phyloP scores from a whole-genome alignment of 2,329 filamentous ascomycete genomes.

The Ophiostoma triangulosporum region DNA sequence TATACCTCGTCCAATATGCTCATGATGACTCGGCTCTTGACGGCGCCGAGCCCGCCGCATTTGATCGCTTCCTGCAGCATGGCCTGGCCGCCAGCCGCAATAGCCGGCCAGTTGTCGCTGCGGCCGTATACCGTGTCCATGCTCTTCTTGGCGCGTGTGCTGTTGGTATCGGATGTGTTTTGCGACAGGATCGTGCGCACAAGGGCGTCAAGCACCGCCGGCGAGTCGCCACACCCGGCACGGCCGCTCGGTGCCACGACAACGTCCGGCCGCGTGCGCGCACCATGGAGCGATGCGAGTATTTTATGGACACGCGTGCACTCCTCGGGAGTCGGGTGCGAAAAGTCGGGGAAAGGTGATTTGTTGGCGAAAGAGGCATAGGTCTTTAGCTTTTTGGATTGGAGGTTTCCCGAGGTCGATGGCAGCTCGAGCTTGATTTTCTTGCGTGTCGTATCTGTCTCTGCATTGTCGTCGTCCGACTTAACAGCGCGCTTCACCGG shows the following conservation, averaged over 20 bases:
- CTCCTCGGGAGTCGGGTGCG: neutral
- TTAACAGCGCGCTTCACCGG: neutral
- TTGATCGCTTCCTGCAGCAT: neutral
- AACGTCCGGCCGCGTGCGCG: neutral
- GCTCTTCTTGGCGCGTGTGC: neutral
- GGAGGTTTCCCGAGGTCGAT: neutral
- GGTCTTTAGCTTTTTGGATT: neutral
- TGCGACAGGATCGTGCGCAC: constrained; percentile 1
- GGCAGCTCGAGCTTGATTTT: neutral
- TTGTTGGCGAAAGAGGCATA: neutral
- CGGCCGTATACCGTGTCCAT: neutral
- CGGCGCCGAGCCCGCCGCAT: neutral
- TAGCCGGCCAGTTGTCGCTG: neutral
- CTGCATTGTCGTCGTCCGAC: neutral
- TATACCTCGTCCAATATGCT: neutral
- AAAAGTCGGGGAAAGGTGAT: neutral
- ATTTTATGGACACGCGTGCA: neutral
- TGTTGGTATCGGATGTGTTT: neutral
- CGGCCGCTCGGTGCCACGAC: neutral
- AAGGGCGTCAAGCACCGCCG: neutral
- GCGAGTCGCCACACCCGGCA: neutral
- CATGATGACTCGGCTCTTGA: neutral
- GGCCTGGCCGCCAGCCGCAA: neutral
- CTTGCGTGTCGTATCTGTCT: neutral
- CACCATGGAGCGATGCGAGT: neutral